A percentile compares a stretch with the other conserved stretches of the same genome.
phyloP scores from a whole-genome alignment of 139 green algal genomes.

The Astrephomene gubernaculifera region DNA sequence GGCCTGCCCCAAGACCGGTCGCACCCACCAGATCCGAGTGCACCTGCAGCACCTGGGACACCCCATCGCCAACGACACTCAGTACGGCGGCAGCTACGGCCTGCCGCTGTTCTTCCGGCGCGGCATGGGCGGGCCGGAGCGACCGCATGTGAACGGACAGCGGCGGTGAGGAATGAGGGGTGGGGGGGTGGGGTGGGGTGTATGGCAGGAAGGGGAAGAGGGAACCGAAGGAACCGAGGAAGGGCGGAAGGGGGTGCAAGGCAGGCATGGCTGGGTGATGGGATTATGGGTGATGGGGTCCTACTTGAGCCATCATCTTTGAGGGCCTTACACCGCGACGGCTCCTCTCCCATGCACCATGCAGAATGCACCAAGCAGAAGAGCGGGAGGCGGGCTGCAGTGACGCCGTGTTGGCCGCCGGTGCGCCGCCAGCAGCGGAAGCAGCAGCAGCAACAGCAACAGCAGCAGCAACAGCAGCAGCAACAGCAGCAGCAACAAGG shows the following conservation, averaged over 20 bases:
- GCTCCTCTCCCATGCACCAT: background rate
- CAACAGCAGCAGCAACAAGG: too few species aligned
- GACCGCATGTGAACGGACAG: conserved; percentile 41
- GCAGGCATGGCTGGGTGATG: too few species aligned
- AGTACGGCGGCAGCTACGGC: conserved; percentile 71
- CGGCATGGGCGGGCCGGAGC: conserved; percentile 34
- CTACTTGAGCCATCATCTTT: too few species aligned
- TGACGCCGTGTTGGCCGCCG: too few species aligned
- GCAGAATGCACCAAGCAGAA: background rate
- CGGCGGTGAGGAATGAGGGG: background rate
- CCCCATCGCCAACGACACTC: conserved; percentile 79
- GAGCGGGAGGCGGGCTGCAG: background rate
- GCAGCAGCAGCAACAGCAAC: too few species aligned
- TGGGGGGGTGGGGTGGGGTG: background rate
- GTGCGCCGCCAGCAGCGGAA: background rate
- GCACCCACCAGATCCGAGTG: conserved; percentile 85
- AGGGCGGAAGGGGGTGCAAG: too few species aligned
- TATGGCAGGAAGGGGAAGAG: background rate
- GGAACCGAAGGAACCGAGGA: background rate
- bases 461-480: too few species aligned
- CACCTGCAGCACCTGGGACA: conserved; percentile 76
- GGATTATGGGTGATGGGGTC: too few species aligned
- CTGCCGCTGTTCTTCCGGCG: conserved; percentile 52
- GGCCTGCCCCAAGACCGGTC: conserved; percentile 63
- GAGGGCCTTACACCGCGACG: too few species aligned